Evolutionary conservation across 257 asterid genomes (phyloP).

Genomic region (Jacaranda copaia): DNA sequence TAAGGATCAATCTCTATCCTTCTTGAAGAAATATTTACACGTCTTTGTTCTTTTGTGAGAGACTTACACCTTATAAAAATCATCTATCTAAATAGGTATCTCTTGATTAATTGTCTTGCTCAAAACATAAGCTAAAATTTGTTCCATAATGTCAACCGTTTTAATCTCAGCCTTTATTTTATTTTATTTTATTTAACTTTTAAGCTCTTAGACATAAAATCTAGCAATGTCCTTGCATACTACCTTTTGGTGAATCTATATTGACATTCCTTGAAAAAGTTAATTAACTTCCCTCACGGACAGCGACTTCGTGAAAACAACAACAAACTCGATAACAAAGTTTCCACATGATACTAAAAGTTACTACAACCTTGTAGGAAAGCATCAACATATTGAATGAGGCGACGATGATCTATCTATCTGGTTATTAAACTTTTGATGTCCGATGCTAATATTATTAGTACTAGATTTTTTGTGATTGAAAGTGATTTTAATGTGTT

Average conservation of each 20-base stretch:
- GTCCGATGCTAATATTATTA: too few relatives aligned
- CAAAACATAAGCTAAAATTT: background rate
- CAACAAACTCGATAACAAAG: background rate
- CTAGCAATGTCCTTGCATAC: background rate
- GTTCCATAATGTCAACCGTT: background rate
- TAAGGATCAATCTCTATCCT: too few relatives aligned
- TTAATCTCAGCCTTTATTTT: background rate
- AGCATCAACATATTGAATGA: too few relatives aligned
- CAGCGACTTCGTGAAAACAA: background rate
- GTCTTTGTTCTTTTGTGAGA: too few relatives aligned
- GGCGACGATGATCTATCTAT: too few relatives aligned
- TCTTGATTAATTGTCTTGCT: too few relatives aligned
- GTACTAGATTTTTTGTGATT: background rate
- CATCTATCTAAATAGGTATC: too few relatives aligned
- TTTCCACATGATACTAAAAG: background rate
- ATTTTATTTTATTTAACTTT: too few relatives aligned
- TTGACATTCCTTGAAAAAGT: background rate
- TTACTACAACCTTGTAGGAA: background rate
- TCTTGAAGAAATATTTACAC: too few relatives aligned
- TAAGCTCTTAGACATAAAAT: background rate
- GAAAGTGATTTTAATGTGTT: background rate
- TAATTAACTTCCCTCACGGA: background rate
- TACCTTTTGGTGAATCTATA: background rate
- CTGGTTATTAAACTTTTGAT: background rate
- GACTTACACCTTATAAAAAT: too few relatives aligned